Evolutionary conservation across 1,284 basidiomycete species (phyloP), one percentile per base, ranked within the genome.

Genomic region (Papiliotrema fonsecae): DNA sequence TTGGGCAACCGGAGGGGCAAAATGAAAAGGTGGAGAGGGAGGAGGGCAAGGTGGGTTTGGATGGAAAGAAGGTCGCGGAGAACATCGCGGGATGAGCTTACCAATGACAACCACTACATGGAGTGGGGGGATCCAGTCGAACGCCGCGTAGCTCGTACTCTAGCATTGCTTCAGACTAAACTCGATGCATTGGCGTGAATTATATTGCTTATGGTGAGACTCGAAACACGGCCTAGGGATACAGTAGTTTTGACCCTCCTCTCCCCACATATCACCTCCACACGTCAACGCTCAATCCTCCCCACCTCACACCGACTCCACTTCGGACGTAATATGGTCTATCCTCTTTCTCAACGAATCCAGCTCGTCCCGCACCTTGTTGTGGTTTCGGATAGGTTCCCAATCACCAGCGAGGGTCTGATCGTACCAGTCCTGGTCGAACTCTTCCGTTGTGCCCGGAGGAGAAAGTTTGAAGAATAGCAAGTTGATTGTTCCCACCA

Each of bases 51-150:
- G 30, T 49, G 6, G 57, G 55, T 2, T 21, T 45, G 14, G 57
- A 57, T 31, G 57, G 57, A n/a, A 49, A 47, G 26, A 26, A 34
- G 11, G 37, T 47, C 5, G 55, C 47, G 16, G 57, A 60, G 49
- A 60, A 60, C 38, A 45, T 60, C 7, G 55, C 55, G 13, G 57
- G 57, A n/a, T 60, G n/a, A n/a, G n/a, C n/a, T n/a, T n/a, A n/a
- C n/a, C n/a, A n/a, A n/a, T n/a, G n/a, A n/a, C n/a, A n/a, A n/a
- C n/a, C n/a, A n/a, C n/a, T n/a, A n/a, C n/a, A n/a, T n/a, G n/a
- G n/a, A n/a, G n/a, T n/a, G n/a, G n/a, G n/a, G n/a, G n/a, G n/a
- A n/a, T n/a, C n/a, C n/a, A n/a, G n/a, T n/a, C n/a, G n/a, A n/a
- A n/a, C n/a, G n/a, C n/a, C n/a, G n/a, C n/a, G n/a, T n/a, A n/a